Base-by-base conservation (phyloP, 1,284 basidiomycete genomes). In the Cystobasidiaceae sp. region DNA sequence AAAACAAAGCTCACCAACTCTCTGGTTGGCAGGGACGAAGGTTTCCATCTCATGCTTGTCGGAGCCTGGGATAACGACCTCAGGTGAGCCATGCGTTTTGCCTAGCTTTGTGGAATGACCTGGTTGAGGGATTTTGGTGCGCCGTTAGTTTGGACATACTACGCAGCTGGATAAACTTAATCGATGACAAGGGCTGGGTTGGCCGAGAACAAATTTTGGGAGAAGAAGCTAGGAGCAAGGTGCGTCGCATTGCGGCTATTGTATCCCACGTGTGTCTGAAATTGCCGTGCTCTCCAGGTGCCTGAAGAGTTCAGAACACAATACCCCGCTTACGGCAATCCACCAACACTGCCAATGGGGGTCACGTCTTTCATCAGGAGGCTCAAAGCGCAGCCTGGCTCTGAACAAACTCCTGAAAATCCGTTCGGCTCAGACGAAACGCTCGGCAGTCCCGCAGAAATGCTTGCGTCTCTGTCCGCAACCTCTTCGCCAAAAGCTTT, bases 121-220 rank as follows among this genome's bases (percentile, higher is more conserved):
- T 43, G 46, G 32, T 41, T 27, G 33, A 27, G 13, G 3, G 32
- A 25, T 41, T 58, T 32, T 39, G 48, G 17, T 41, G n/a, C 61
- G n/a, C 45, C 9, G 43, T 39, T 67, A 88, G 89, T 71, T 81
- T 96, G 27, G 88, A 92, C 74, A 94, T 97, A 65, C 78, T 97
- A 45, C 86, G 86, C 71, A 85, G 86, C 71, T 97, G 93, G 93
- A 85, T 96, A 67, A 79, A 85, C 66, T 82, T 96, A 44, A 90
- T 96, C 65, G 91, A 97, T 74, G 86, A 89, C 30, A 84, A 96
- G 71, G 93, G 93, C 2, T 97, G 93, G 93, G 88, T 97, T 55
- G 93, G 86, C 2, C 83, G 93, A 19, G 93, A 97, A 78, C 93
- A 97, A 76, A 96, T 96, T 67, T 82, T 97, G 0, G 93, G 93